phyloP scores from a whole-genome alignment of 2,329 filamentous ascomycete species.

The Fusarium duplospermum region DNA sequence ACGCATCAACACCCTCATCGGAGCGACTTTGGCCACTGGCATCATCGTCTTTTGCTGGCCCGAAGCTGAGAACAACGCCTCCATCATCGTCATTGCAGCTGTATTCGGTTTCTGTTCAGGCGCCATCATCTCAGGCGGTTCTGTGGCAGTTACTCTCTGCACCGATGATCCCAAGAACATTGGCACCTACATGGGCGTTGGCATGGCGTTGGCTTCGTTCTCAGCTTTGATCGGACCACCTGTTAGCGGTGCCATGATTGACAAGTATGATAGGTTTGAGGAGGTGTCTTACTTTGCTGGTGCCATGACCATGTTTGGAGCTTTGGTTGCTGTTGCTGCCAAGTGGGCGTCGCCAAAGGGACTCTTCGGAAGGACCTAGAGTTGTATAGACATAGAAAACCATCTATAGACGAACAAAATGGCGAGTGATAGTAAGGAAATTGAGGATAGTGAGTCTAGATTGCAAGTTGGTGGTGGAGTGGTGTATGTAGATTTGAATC shows the following conservation, averaged over 20 bases:
- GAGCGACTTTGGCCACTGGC: constrained; percentile 7
- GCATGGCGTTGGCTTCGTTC: constrained; percentile 55
- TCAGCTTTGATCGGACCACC: constrained; percentile 56
- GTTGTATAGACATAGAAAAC: not conserved
- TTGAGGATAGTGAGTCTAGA: not conserved
- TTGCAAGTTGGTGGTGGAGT: not conserved
- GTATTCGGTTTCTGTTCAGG: constrained; percentile 55
- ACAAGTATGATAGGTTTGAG: constrained; percentile 48
- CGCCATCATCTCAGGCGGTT: constrained; percentile 57
- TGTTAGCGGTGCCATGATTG: constrained; percentile 50
- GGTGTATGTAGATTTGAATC: not conserved
- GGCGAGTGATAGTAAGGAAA: no score
- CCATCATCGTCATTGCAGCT: constrained; percentile 50
- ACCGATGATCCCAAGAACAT: constrained; percentile 46
- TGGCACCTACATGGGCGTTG: constrained; percentile 67
- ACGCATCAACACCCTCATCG: constrained; percentile 60
- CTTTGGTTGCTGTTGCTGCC: constrained; percentile 16
- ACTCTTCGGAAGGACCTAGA: constrained; percentile 32
- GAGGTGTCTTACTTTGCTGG: constrained; percentile 41
- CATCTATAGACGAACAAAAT: not conserved
- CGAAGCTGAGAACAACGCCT: constrained; percentile 44
- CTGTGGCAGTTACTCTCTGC: constrained; percentile 55
- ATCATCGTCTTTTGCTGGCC: constrained; percentile 47
- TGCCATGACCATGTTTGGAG: constrained; percentile 37
- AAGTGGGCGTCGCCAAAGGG: constrained; percentile 32